phyloP scores from a whole-genome alignment of 345 rosid genomes.

The sweet orange (Citrus sinensis) region DNA sequence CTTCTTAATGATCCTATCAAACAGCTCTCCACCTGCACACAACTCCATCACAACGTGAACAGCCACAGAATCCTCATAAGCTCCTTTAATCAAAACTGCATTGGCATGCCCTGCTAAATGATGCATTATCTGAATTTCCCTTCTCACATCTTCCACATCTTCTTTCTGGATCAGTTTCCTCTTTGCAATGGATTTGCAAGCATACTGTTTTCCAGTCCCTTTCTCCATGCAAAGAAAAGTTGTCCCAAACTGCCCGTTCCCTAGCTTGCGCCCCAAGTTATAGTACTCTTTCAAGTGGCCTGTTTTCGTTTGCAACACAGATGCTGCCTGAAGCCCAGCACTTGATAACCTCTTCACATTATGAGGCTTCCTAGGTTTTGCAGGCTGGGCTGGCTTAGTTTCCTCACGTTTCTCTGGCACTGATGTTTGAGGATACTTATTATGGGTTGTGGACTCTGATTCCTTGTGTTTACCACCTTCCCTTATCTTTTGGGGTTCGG shows the following conservation, averaged over 20 bases:
- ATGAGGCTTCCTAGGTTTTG: constrained; percentile 32
- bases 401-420: constrained; percentile 4
- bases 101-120: constrained; percentile 68
- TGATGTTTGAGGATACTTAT: constrained; percentile 14
- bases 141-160: constrained; percentile 81
- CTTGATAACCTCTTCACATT: constrained; percentile 51
- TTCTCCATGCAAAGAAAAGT: constrained; percentile 74
- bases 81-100: constrained; percentile 70
- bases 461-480: constrained; percentile 7
- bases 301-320: constrained; percentile 57
- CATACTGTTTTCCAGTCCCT: constrained; percentile 66
- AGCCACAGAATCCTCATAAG: constrained; percentile 81
- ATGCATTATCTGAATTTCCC: constrained; percentile 95
- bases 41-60: constrained; percentile 94
- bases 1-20: constrained; percentile 73
- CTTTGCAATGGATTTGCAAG: constrained; percentile 89
- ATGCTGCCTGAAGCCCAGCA: constrained; percentile 55
- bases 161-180: constrained; percentile 61
- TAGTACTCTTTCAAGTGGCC: constrained; percentile 68
- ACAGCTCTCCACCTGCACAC: constrained; percentile 90
- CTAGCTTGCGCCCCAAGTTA: constrained; percentile 69
- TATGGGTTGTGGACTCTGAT: constrained; percentile 1
- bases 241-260: constrained; percentile 91
- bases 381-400: constrained; percentile 16
- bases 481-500: constrained; percentile 14